phyloP scores from a whole-genome alignment of 73 alveolate genomes.

The Blepharisma stoltei region DNA sequence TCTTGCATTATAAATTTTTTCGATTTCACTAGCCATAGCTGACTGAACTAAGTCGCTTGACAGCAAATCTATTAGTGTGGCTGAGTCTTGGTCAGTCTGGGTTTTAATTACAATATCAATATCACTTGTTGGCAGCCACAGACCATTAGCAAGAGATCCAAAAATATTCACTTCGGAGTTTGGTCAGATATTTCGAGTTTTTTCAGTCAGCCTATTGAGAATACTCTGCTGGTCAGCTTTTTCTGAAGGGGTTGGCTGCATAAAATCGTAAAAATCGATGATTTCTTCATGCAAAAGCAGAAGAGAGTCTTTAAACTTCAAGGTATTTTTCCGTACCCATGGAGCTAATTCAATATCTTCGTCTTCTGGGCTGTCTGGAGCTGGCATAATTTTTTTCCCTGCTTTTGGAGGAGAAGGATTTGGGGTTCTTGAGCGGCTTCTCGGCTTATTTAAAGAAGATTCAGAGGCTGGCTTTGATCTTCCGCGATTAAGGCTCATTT shows the following conservation, averaged over 20 bases:
- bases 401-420: no score
- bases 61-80: constrained; percentile 36
- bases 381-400: no score
- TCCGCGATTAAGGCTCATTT: no score
- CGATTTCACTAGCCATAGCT: constrained; percentile 43
- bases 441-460: no score
- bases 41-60: constrained; percentile 37
- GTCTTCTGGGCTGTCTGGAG: no score
- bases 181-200: constrained; percentile 41
- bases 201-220: constrained; percentile 48
- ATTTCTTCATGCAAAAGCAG: constrained; percentile 92
- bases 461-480: no score
- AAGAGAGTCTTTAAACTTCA: constrained; percentile 31
- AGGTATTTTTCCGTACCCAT: neutral
- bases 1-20: constrained; percentile 68
- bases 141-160: constrained; percentile 91
- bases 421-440: no score
- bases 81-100: constrained; percentile 36
- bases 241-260: constrained; percentile 71
- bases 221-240: constrained; percentile 58
- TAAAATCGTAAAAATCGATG: constrained; percentile 82
- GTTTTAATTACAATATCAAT: constrained; percentile 76
- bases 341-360: neutral
- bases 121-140: constrained; percentile 93
- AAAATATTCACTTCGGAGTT: constrained; percentile 62